Evolutionary conservation across 768 basidiomycete genomes (phyloP), one percentile per base, ranked within the genome.

Genomic region (Omphalotus guepiniiformis): DNA sequence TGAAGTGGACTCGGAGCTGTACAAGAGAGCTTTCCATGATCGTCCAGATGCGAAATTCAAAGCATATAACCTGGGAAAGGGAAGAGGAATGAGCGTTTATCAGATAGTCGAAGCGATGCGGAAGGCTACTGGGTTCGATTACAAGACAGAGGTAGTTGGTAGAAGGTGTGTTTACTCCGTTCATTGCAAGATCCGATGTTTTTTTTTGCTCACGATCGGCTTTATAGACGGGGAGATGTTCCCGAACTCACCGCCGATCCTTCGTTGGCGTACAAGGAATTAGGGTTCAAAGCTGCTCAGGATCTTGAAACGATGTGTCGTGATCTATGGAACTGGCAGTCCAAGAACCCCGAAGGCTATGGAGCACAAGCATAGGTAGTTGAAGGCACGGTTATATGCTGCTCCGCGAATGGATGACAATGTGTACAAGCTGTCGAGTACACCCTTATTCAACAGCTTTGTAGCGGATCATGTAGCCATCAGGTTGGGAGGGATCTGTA

Each of bases 251-350:
- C 93, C 6, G 96, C 95, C 3, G 87, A 99, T 64, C 95, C 96
- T 1, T 55, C 83, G 6, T 76, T 98, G 18, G 96, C 96, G 0
- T 82, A 94, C 70, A 81, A 81, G 61, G 95, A 98, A 64, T 84
- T 99, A 25, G 91, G 91, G 5, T 99, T 97, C 78, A 79, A 80
- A 51, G 95, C 95, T 11, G 72, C 76, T 22, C 76, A 82, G 58
- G 75, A 83, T 56, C 75, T 99, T 37, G 85, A 93, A 53, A 83
- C 84, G 47, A 98, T 98, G 92, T 98, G 96, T 67, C 74, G 80
- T 47, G 96, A 99, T 67, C 72, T 96, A 57, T 98, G 96, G 96
- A 94, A 94, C 70, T 99, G 94, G 92, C 95, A 98, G 72, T 82
- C 81, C n/a, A 89, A 82, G 64, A 90, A 96, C 58, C 90, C 88